Evolutionary conservation across 1,284 basidiomycete genomes (phyloP).

Genomic region (Thelephora terrestris): DNA sequence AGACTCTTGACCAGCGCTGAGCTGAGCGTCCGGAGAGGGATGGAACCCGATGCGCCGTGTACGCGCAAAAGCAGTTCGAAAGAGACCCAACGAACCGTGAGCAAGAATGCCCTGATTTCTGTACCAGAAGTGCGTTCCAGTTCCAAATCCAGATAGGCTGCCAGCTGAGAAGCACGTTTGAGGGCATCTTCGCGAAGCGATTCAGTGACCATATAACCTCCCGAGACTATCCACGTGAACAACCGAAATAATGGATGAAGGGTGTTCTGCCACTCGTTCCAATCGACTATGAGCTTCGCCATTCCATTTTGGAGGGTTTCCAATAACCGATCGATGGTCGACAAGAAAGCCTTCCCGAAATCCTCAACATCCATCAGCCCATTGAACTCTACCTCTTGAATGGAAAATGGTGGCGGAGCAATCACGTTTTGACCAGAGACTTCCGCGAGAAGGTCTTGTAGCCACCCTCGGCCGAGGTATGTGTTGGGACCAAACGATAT

Average conservation of each 20-base stretch:
- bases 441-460: constrained; percentile 40
- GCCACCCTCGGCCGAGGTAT: constrained; percentile 46
- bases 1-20: constrained; percentile 4
- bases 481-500: constrained; percentile 37
- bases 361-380: constrained; percentile 26
- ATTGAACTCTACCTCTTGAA: constrained; percentile 31
- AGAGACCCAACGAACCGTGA: background rate
- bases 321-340: constrained; percentile 34
- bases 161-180: background rate
- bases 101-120: background rate
- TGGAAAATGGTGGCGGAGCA: constrained; percentile 20
- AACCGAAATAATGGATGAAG: background rate
- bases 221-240: background rate
- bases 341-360: constrained; percentile 30
- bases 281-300: background rate
- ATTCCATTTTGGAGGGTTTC: background rate
- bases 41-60: constrained; percentile 3
- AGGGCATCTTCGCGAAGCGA: background rate
- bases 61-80: background rate
- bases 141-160: background rate
- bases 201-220: background rate
- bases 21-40: constrained; percentile 2
- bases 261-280: background rate
- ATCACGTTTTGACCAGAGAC: constrained; percentile 19
- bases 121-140: background rate